These are phyloP conservation scores for Niveomyces coronatus DNA, from an alignment of 2,329 filamentous ascomycete genomes.

Conservation along the genomic window DNA sequence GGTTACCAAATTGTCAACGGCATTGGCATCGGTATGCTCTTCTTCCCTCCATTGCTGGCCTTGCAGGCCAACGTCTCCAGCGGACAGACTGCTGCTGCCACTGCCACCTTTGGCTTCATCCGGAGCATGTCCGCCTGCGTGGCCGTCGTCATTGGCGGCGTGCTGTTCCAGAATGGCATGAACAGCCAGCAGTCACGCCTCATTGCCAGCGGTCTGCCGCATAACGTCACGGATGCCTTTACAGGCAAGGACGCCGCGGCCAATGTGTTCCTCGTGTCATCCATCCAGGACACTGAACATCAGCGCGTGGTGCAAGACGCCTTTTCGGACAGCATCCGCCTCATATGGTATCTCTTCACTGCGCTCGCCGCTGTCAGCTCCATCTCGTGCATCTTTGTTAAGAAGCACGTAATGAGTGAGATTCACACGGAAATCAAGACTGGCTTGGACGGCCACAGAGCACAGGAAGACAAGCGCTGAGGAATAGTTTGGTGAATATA, in stretches of 20 bases:
- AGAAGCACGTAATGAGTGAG: slow-evolving; percentile 9
- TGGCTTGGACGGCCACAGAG: slow-evolving; percentile 3
- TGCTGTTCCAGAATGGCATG: slow-evolving; percentile 29
- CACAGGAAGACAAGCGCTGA: slow-evolving; percentile 1
- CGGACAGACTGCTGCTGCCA: slow-evolving; percentile 52
- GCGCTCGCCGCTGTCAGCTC: slow-evolving; percentile 6
- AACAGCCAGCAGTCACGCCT: slow-evolving; percentile 17
- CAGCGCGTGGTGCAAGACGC: slow-evolving; percentile 5
- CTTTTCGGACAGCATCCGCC: slow-evolving; percentile 6
- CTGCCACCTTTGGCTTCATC: slow-evolving; percentile 50
- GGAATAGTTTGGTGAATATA: background rate
- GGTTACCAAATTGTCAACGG: slow-evolving; percentile 49
- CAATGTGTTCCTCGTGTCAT: slow-evolving; percentile 7
- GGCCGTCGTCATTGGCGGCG: slow-evolving; percentile 45
- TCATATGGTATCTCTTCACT: slow-evolving; percentile 9
- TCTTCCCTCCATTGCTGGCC: slow-evolving; percentile 52
- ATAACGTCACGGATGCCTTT: slow-evolving; percentile 4
- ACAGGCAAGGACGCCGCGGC: slow-evolving; percentile 7
- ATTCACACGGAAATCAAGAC: slow-evolving; percentile 8
- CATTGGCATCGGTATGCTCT: slow-evolving; percentile 51
- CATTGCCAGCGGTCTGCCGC: slow-evolving; percentile 1
- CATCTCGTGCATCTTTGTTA: slow-evolving; percentile 8
- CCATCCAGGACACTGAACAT: slow-evolving; percentile 3
- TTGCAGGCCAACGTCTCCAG: slow-evolving; percentile 52
- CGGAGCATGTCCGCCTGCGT: slow-evolving; percentile 47